These are phyloP conservation scores for Dactylellina leptospora DNA, from an alignment of 2,329 filamentous ascomycete genomes.

Conservation along the genomic window DNA sequence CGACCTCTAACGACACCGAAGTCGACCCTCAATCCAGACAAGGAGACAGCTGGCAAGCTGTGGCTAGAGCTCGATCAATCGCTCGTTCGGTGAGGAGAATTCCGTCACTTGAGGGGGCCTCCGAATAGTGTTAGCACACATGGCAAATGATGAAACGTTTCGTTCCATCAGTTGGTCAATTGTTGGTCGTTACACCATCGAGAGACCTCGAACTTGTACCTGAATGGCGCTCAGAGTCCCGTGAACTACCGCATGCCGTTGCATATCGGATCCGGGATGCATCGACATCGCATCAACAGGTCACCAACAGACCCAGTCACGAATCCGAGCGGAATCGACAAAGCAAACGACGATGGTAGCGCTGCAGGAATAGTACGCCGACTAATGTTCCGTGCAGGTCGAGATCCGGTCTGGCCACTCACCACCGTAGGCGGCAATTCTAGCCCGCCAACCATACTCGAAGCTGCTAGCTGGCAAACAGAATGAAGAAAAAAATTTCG, in stretches of 20 bases:
- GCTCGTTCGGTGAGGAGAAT: background rate
- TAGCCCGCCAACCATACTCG: too few relatives aligned
- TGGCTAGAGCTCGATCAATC: constrained; percentile 1
- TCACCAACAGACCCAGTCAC: background rate
- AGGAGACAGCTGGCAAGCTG: background rate
- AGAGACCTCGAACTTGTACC: too few relatives aligned
- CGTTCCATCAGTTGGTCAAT: background rate
- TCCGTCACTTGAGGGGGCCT: too few relatives aligned
- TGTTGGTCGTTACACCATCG: constrained; percentile 10
- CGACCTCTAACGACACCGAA: background rate
- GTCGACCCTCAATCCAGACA: too few relatives aligned
- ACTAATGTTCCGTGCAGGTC: too few relatives aligned
- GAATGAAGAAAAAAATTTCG: too few relatives aligned
- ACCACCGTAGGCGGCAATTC: too few relatives aligned
- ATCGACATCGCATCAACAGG: background rate
- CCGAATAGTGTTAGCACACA: constrained; percentile 3
- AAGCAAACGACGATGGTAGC: too few relatives aligned
- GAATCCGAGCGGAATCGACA: too few relatives aligned
- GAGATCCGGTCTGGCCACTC: too few relatives aligned
- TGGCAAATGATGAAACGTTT: constrained; percentile 12
- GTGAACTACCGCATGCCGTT: background rate
- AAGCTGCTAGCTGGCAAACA: too few relatives aligned
- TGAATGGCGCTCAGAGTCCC: background rate
- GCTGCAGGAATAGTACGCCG: too few relatives aligned
- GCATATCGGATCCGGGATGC: background rate